Conservation (phyloP, 495 filamentous ascomycete species). For the Rhypophila decipiens region DNA sequence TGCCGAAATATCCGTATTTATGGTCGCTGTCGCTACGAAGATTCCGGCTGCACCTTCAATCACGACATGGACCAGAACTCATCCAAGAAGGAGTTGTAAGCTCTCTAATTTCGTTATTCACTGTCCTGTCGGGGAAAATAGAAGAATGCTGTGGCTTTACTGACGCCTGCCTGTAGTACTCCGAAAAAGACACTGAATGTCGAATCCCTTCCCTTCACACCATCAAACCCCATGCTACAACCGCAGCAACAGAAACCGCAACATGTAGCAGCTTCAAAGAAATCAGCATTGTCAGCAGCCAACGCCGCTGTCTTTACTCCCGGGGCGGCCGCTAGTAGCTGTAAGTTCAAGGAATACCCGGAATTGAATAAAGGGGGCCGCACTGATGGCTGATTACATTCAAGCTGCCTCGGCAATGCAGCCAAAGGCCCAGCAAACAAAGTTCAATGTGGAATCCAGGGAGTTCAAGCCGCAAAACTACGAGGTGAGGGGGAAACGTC, state of each 20-base stretch:
- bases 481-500: conserved; percentile 43
- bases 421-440: conserved; percentile 29
- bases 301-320: conserved; percentile 92
- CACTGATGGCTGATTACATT: background rate
- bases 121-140: background rate
- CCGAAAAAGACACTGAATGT: conserved; percentile 84
- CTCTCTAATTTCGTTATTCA: too few relatives aligned
- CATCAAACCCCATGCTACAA: conserved; percentile 40
- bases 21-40: conserved; percentile 86
- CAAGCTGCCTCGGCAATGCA: conserved; percentile 30
- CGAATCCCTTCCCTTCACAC: conserved; percentile 93
- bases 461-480: conserved; percentile 81
- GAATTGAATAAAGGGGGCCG: too few relatives aligned
- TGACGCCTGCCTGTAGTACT: conserved; percentile 21
- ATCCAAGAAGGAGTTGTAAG: conserved; percentile 56
- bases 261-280: conserved; percentile 46
- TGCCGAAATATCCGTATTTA: conserved; percentile 94
- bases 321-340: conserved; percentile 32
- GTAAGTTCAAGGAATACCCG: background rate
- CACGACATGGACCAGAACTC: conserved; percentile 65
- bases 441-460: conserved; percentile 51
- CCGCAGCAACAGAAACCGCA: background rate
- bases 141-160: background rate
- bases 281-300: conserved; percentile 68
- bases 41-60: conserved; percentile 87